Conservation (phyloP, 75 land plant species). For the Pinus tabuliformis region DNA sequence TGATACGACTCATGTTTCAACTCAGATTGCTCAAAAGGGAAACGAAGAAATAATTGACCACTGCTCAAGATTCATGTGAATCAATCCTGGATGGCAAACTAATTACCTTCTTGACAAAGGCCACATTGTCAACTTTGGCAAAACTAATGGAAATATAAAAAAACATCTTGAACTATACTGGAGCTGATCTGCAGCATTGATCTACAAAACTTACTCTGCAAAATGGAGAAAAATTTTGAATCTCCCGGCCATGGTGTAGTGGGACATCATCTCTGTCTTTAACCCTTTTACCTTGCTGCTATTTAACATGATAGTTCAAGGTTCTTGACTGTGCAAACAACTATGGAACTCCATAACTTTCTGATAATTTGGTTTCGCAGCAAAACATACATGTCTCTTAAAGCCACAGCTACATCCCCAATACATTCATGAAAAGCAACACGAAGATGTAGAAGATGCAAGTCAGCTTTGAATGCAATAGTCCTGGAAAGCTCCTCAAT, state of each 20-base stretch:
- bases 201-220: background rate
- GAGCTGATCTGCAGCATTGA: background rate
- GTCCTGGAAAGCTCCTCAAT: constrained; percentile 86
- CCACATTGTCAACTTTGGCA: background rate
- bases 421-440: constrained; percentile 90
- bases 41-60: constrained; percentile 85
- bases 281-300: constrained; percentile 3
- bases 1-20: background rate
- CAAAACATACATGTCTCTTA: constrained; percentile 86
- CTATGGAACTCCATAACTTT: constrained; percentile 84
- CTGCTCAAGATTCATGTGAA: constrained; percentile 82
- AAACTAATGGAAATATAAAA: background rate
- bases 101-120: constrained; percentile 47
- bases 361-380: constrained; percentile 82
- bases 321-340: constrained; percentile 58
- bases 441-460: constrained; percentile 81
- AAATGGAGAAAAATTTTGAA: background rate
- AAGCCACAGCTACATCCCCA: constrained; percentile 41
- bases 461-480: constrained; percentile 91
- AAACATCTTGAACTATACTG: background rate
- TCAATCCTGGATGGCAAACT: constrained; percentile 19
- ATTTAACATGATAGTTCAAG: too few relatives aligned
- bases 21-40: constrained; percentile 65
- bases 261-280: background rate
- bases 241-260: background rate